Conservation (phyloP, 495 filamentous ascomycete species). For the Tuber umbilicatum region DNA sequence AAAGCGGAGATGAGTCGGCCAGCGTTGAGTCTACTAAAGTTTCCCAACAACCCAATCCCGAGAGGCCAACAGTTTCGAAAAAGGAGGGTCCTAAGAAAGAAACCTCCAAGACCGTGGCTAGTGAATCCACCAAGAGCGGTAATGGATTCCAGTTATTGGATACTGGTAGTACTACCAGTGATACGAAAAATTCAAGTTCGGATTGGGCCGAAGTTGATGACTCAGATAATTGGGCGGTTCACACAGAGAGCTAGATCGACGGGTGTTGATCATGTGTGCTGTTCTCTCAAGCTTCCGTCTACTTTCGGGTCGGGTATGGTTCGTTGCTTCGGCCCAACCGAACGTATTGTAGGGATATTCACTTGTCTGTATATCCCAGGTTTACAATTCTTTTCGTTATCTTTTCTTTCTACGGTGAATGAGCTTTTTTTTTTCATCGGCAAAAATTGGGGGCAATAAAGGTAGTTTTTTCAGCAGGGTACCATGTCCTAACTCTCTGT, state of each 20-base stretch:
- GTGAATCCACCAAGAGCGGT: neutral
- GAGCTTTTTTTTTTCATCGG: slow-evolving; percentile 6
- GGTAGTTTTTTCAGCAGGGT: neutral
- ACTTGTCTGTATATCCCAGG: slow-evolving; percentile 1
- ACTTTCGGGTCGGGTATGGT: slow-evolving; percentile 7
- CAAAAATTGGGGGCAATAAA: slow-evolving; percentile 5
- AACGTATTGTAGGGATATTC: neutral
- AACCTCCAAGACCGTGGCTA: neutral
- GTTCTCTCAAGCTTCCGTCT: slow-evolving; percentile 15
- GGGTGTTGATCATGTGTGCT: neutral
- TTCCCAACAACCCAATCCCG: slow-evolving; percentile 9
- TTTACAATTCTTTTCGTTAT: slow-evolving; percentile 6
- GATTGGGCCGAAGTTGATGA: slow-evolving; percentile 41
- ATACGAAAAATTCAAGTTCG: slow-evolving; percentile 36
- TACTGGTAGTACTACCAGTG: slow-evolving; percentile 29
- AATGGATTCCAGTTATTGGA: slow-evolving; percentile 34
- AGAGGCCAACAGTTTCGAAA: slow-evolving; percentile 21
- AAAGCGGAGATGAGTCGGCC: slow-evolving; percentile 33
- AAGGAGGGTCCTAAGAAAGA: slow-evolving; percentile 21
- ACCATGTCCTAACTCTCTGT: neutral
- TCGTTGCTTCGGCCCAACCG: neutral
- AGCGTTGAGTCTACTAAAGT: slow-evolving; percentile 10
- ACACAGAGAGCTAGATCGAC: slow-evolving; percentile 32
- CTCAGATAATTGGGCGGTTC: slow-evolving; percentile 40
- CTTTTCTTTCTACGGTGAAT: slow-evolving; percentile 9